A percentile compares a stretch with the other conserved stretches of the same genome.
phyloP scores from a whole-genome alignment of 2,329 filamentous ascomycete genomes.

The Hyphodiscus sp. region DNA sequence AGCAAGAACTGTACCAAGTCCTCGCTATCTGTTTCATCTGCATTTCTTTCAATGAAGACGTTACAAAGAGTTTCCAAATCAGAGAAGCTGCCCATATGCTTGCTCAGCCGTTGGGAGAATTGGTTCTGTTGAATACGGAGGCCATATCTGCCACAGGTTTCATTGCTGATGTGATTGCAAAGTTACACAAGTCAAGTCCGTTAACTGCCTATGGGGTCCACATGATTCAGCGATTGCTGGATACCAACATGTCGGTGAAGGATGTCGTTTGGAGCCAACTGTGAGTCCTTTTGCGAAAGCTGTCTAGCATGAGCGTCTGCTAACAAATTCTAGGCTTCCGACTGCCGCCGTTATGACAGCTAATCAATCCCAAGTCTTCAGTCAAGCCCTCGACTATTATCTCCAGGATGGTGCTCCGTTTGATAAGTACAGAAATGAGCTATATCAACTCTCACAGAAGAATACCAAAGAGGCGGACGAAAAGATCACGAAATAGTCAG shows the following conservation, averaged over 20 bases:
- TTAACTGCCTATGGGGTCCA: constrained; percentile 59
- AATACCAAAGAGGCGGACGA: constrained; percentile 53
- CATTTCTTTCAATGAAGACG: constrained; percentile 58
- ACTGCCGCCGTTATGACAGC: constrained; percentile 61
- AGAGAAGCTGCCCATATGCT: constrained; percentile 51
- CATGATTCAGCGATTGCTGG: constrained; percentile 58
- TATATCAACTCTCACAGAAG: constrained; percentile 52
- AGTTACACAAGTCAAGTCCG: constrained; percentile 41
- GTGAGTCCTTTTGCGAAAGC: constrained; percentile 10
- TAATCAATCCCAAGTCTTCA: constrained; percentile 65
- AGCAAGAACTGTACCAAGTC: constrained; percentile 51
- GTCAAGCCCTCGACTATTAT: constrained; percentile 68
- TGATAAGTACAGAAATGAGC: constrained; percentile 46
- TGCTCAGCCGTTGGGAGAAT: constrained; percentile 50
- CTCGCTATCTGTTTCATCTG: constrained; percentile 56
- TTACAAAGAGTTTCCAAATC: constrained; percentile 59
- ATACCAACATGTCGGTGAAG: constrained; percentile 52
- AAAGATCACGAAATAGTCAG: constrained; percentile 51
- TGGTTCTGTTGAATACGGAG: constrained; percentile 61
- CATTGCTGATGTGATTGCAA: constrained; percentile 44
- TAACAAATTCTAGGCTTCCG: constrained; percentile 34
- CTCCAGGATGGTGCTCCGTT: constrained; percentile 46
- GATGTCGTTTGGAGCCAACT: constrained; percentile 49
- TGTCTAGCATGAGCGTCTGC: not conserved
- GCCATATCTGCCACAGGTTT: not conserved